Evolutionary conservation across 163 green algal genomes (phyloP).

Genomic region (Scenedesmus sp.): DNA sequence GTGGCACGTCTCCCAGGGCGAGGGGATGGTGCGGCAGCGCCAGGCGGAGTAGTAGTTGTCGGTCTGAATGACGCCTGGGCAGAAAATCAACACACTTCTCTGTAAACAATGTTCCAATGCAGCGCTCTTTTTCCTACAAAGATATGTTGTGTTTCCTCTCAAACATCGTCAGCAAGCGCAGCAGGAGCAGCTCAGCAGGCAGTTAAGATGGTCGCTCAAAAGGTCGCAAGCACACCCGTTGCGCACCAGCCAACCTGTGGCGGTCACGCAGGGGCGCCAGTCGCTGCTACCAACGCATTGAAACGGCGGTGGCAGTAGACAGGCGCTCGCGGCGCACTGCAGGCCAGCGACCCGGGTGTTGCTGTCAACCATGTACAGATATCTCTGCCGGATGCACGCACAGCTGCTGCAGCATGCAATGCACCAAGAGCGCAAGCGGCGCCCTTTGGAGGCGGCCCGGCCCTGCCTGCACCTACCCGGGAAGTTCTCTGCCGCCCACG

Average conservation of each 20-base stretch:
- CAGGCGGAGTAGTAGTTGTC: conserved; percentile 46
- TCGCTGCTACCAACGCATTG: no score
- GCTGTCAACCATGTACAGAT: neutral
- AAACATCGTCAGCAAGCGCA: no score
- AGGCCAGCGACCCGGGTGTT: no score
- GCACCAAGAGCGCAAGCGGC: neutral
- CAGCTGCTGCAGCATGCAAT: neutral
- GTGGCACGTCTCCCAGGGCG: conserved; percentile 9
- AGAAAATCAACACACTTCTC: no score
- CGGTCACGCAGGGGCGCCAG: no score
- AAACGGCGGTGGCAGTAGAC: no score
- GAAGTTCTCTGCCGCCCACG: conserved; percentile 39
- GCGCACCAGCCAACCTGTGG: no score
- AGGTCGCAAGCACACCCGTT: neutral
- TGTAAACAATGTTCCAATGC: no score
- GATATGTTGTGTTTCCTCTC: no score
- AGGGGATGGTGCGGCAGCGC: conserved; percentile 40
- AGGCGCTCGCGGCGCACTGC: no score
- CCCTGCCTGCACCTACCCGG: conserved; percentile 15
- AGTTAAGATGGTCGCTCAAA: neutral
- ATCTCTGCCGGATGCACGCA: neutral
- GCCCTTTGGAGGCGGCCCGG: no score
- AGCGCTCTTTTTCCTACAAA: no score
- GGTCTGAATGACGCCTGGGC: conserved; percentile 36
- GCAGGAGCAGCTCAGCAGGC: neutral